Evolutionary conservation across 768 basidiomycete genomes (phyloP), one percentile per base, ranked within the genome.

Genomic region (Suillus subaureus): DNA sequence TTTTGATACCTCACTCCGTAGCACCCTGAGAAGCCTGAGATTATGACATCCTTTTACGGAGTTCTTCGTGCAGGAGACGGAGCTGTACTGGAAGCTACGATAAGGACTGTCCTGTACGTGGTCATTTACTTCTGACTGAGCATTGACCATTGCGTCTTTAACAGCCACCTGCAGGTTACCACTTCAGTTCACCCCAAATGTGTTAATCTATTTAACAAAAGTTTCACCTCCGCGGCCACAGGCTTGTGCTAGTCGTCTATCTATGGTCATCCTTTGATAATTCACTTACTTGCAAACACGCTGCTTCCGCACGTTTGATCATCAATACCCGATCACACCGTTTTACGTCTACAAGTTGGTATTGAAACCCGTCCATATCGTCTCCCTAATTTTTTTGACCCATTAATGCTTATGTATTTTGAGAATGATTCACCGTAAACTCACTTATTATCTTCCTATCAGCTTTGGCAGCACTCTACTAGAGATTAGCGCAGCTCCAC

Each of bases 341-440:
- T 70, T 69, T 76, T 78, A 76, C 75, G 75, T 26, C 37, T 23
- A 39, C 49, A 51, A 7, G 49, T 58, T 58, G 16, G 16, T 16
- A 9, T 78, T 72, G 71, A 57, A 70, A 68, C 76, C 55, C 40
- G 60, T 68, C 63, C 47, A 51, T 66, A 51, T 69, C 61, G 62
- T 71, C 43, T 66, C 69, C 66, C 67, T 71, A 63, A 74, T 56
- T 67, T 67, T 58, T 33, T 67, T 73, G 67, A 69, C 77, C 70
- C 71, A 63, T 71, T 71, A 73, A 74, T 68, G 74, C 65, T 76
- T 76, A 77, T 76, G 74, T 75, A 78, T 70, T 76, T 77, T 76
- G 74, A 76, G 74, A 75, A 52, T 70, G 64, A 49, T 75, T 62
- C 68, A 68, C 76, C 75, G 70, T 77, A 66, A 73, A 61, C 75